Percentiles rank a stretch among this genome's conserved stretches.
Conservation (phyloP, 345 rosid species). For the Citrus sp. region DNA sequence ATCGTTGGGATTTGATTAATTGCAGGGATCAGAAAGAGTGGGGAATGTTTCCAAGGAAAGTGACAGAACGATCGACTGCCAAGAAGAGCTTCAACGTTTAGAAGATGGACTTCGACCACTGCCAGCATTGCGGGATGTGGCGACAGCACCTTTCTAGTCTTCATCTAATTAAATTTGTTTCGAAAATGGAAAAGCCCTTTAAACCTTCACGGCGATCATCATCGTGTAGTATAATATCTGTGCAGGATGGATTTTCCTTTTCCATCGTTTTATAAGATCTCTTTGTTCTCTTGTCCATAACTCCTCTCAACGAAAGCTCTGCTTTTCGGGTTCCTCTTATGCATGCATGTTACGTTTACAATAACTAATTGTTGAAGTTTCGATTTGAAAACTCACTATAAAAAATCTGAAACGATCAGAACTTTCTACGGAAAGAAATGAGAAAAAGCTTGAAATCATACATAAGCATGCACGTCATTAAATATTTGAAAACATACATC, state of each 20-base stretch:
- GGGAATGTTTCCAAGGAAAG: background rate
- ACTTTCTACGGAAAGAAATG: no score
- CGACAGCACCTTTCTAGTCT: constrained; percentile 36
- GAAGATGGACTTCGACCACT: background rate
- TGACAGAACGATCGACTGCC: background rate
- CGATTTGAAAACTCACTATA: no score
- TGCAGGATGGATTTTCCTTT: background rate
- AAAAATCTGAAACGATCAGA: no score
- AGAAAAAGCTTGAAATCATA: no score
- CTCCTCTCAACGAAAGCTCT: background rate
- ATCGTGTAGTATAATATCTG: background rate
- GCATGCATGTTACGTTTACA: no score
- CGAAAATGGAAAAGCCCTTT: no score
- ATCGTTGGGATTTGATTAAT: no score
- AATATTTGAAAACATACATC: background rate
- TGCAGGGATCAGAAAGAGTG: constrained; percentile 38
- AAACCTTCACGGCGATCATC: no score
- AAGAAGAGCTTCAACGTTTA: background rate
- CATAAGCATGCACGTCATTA: no score
- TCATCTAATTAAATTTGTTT: no score
- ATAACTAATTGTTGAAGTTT: no score
- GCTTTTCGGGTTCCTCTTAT: background rate
- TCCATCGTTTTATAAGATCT: background rate
- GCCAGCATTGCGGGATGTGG: constrained; percentile 4
- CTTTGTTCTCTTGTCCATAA: background rate